Conservation (phyloP, 75 land plant species). For the Cunninghamia lanceolata region DNA sequence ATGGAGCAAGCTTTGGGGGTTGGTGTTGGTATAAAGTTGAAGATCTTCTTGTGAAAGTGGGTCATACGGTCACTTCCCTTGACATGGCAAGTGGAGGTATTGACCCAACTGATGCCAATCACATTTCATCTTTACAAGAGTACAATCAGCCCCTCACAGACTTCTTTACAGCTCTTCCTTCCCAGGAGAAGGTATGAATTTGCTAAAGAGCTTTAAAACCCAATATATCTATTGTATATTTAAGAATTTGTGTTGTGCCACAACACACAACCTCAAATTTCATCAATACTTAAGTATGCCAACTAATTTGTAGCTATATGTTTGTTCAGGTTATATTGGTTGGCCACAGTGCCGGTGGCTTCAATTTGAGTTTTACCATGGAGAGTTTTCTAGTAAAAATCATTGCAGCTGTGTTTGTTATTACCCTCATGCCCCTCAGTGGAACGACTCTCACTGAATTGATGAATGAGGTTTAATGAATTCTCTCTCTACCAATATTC, state of each 20-base stretch:
- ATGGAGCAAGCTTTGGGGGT: constrained; percentile 43
- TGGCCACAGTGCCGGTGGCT: too few species aligned
- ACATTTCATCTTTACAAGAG: constrained; percentile 9
- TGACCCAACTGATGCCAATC: constrained; percentile 24
- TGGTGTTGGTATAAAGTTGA: constrained; percentile 17
- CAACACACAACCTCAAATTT: too few species aligned
- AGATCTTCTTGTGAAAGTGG: constrained; percentile 29
- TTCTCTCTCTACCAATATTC: background rate
- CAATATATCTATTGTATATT: too few species aligned
- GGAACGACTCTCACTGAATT: background rate
- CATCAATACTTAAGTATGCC: background rate
- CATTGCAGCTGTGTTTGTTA: background rate
- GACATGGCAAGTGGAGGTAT: constrained; percentile 48
- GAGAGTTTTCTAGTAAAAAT: background rate
- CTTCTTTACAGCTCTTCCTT: too few species aligned
- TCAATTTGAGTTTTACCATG: too few species aligned
- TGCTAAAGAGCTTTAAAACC: too few species aligned
- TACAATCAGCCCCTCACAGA: too few species aligned
- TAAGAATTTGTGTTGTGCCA: too few species aligned
- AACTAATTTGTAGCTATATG: too few species aligned
- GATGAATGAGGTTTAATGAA: background rate
- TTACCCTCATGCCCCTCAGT: background rate
- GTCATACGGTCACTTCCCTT: constrained; percentile 32
- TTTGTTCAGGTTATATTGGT: too few species aligned
- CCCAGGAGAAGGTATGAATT: too few species aligned